Conservation (phyloP, 768 basidiomycete genomes). For the Leucosporidium creatinivorum region DNA sequence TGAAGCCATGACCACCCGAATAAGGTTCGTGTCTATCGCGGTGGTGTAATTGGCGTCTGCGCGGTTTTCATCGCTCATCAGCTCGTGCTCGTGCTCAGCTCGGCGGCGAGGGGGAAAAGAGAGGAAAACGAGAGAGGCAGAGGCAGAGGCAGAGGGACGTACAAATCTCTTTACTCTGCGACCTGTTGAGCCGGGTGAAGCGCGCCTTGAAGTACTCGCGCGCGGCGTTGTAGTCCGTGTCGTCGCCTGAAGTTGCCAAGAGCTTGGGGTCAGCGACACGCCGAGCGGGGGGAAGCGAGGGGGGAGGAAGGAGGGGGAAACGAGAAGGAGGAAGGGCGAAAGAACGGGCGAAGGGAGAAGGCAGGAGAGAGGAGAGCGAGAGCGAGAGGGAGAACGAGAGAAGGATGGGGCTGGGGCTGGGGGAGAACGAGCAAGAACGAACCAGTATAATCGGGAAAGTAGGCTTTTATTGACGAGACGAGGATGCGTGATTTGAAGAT, state of each 20-base stretch:
- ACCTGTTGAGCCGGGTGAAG: slow-evolving; percentile 88
- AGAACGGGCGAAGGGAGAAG: no score
- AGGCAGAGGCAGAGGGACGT: no score
- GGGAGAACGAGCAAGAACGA: not conserved
- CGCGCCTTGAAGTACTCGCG: slow-evolving; percentile 69
- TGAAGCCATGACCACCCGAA: slow-evolving; percentile 3
- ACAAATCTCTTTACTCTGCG: slow-evolving; percentile 46
- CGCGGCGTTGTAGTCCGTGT: slow-evolving; percentile 79
- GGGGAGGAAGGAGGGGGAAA: no score
- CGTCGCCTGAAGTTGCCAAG: no score
- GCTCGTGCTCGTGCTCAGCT: not conserved
- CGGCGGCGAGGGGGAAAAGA: no score
- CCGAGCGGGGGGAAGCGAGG: no score
- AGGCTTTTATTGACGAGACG: slow-evolving; percentile 45
- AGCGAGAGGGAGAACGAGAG: no score
- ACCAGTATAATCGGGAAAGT: slow-evolving; percentile 46
- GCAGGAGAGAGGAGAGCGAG: no score
- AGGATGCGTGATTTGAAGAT: slow-evolving; percentile 66
- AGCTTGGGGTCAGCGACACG: no score
- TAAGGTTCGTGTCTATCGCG: slow-evolving; percentile 35
- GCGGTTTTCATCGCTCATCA: not conserved
- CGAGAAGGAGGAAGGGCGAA: no score
- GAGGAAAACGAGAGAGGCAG: no score
- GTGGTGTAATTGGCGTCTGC: slow-evolving; percentile 31
- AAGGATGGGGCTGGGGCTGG: not conserved